Evolutionary conservation across 306 rosid species (phyloP), one percentile per base, ranked within the genome.

Genomic region (Casuarina glauca): DNA sequence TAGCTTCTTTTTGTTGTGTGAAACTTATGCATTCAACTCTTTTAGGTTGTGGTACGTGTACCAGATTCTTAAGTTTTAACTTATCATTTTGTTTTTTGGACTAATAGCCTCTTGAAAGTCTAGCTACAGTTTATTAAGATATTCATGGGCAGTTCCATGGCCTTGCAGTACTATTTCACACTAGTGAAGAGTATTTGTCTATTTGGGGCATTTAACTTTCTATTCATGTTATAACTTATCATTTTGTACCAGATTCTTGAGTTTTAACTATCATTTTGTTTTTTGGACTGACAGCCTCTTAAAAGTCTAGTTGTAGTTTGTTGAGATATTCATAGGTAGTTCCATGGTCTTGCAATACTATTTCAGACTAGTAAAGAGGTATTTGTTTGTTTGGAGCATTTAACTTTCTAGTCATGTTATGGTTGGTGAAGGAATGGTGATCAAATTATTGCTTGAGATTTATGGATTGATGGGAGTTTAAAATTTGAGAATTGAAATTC

Each of bases 301-400:
- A 95, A 88, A 82, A 91, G 98, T 76, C 98, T 97, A 61, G 97
- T 95, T 32, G 92, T 97, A 51, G 92, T 95, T 41, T 95, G 97
- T 64, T 97, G 98, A 73, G 97, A 92, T 89, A 95, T 95, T 87
- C 98, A 95, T 35, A 97, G 98, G 73, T 97, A 95, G 54, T 95
- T 95, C 80, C 98, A 95, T 75, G 98, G 92, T 84, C 98, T 95
- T 81, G 97, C 98, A 1, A 97, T 92, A 87, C 98, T 95, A 71
- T 95, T 95, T 78, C 97, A 95, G 78, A 95, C 92, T 81, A 97
- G 98, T 75, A 97, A 97, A 62, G 92, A 90, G 98, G 98, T 92
- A 92, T 71, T 76, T 55, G 45, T 76, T 54, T 77, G 62, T 51
- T 66, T 64, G 35, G 64, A 62, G 57, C 32, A 39, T 71, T 10